Conservation (phyloP, 108 stramenopile species). For the Nitzschia putrida region DNA sequence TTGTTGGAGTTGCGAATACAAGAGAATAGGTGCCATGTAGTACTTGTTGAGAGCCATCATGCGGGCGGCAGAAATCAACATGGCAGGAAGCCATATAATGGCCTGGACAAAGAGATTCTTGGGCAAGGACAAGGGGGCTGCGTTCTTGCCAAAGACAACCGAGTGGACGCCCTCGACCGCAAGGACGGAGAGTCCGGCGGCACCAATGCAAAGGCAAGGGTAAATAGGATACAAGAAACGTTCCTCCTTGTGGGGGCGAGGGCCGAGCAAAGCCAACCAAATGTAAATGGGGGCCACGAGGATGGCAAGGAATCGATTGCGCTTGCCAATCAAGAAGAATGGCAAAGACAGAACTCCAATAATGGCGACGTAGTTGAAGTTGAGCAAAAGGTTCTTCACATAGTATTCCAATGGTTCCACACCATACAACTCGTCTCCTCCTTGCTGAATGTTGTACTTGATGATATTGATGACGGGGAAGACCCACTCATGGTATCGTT, state of each 20-base stretch:
- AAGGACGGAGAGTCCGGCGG: constrained; percentile 35
- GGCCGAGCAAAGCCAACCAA: constrained; percentile 82
- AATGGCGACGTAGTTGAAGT: constrained; percentile 72
- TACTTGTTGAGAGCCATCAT: constrained; percentile 65
- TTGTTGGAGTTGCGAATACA: constrained; percentile 50
- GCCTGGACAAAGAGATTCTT: constrained; percentile 27
- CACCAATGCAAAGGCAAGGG: constrained; percentile 67
- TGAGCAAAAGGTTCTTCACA: constrained; percentile 91
- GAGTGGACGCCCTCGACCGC: constrained; percentile 5
- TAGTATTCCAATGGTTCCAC: constrained; percentile 93
- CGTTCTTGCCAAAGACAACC: neutral
- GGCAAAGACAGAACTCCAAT: constrained; percentile 30
- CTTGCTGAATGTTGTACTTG: constrained; percentile 74
- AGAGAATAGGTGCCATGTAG: constrained; percentile 73
- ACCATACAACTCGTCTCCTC: constrained; percentile 95
- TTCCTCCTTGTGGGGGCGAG: constrained; percentile 97
- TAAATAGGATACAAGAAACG: constrained; percentile 93
- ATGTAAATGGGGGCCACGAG: constrained; percentile 63
- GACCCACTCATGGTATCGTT: constrained; percentile 57
- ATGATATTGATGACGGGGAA: constrained; percentile 82
- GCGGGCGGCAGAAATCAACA: constrained; percentile 54
- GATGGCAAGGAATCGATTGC: constrained; percentile 25
- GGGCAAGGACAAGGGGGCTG: constrained; percentile 11
- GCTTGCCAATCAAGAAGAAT: constrained; percentile 9
- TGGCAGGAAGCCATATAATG: constrained; percentile 40